Evolutionary conservation across 2,329 filamentous ascomycete species (phyloP), one percentile per base, ranked within the genome.

Genomic region (Ceratocystis alfenasii): DNA sequence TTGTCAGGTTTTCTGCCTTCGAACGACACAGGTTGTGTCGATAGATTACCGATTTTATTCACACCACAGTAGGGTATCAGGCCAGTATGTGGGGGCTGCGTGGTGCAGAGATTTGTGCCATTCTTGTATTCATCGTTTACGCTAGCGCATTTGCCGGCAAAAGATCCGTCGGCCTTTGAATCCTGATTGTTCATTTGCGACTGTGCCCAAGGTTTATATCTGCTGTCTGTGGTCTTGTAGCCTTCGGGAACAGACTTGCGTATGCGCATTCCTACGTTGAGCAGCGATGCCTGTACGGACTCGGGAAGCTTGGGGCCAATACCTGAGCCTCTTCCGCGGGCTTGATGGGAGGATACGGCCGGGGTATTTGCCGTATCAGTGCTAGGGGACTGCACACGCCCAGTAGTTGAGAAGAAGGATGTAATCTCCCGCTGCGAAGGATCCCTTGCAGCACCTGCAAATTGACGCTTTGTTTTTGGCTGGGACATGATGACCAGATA

Each of bases 221-320:
- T 55, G 30, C 61, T 25, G 20, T 64, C 63, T 6, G 15, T 65
- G 46, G 89, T 95, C 78, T 95, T 95, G 81, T 96, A 96, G 68
- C 93, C 93, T 74, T 96, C 92, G 0, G 90, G 88, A 6, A 97
- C 88, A 10, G 89, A 89, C 78, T 97, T 97, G 73, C 93, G 88
- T 63, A 97, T 83, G 28, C 93, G 87, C 91, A 96, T 96, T 71
- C 93, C 93, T 69, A 97, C 93, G 71, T 83, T 89, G 53, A 96
- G 80, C n/a, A 97, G 85, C 69, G 88, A 88, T 45, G 91, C 82
- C 75, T 96, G 90, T 41, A 95, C 80, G 6, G 79, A 79, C 28
- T 80, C 75, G 1, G 89, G 85, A 15, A 92, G 78, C 3, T 74
- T 71, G 2, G 84, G 83, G 48, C 64, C 66, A 17, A 65, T 67